Evolutionary conservation across 495 filamentous ascomycete species (phyloP).

Genomic region (Penicillium cinerascens): DNA sequence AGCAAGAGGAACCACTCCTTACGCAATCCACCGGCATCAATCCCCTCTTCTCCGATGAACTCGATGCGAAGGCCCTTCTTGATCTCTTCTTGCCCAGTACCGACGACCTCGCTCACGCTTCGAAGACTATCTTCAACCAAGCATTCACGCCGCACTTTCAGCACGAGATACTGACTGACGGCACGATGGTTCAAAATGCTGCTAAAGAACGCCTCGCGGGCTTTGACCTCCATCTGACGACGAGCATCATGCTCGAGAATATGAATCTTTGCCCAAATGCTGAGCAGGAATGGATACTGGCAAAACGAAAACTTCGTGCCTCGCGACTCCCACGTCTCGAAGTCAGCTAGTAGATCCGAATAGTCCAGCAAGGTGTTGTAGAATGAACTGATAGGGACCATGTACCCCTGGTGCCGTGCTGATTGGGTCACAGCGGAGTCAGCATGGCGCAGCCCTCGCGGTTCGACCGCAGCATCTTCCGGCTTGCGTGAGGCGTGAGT

Average conservation of each 20-base stretch:
- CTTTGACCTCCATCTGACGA: conserved; percentile 87
- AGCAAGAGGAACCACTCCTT: conserved; percentile 97
- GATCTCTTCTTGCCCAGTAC: conserved; percentile 78
- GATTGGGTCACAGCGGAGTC: conserved; percentile 33
- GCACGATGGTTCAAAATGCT: conserved; percentile 73
- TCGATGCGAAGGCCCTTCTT: conserved; percentile 90
- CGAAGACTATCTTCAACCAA: conserved; percentile 88
- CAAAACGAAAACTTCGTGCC: conserved; percentile 81
- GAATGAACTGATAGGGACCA: conserved; percentile 77
- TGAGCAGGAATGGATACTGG: conserved; percentile 91
- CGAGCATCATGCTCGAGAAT: conserved; percentile 89
- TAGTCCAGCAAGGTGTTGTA: conserved; percentile 87
- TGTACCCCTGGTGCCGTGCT: conserved; percentile 53
- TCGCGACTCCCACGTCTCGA: conserved; percentile 80
- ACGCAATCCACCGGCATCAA: conserved; percentile 85
- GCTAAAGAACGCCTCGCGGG: conserved; percentile 87
- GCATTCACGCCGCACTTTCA: conserved; percentile 81
- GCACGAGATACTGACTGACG: conserved; percentile 74
- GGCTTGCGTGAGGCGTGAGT: conserved; percentile 36
- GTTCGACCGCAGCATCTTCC: conserved; percentile 21
- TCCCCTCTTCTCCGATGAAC: conserved; percentile 85
- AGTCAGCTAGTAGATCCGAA: conserved; percentile 81
- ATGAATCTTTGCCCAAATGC: conserved; percentile 89
- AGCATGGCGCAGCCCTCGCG: conserved; percentile 7
- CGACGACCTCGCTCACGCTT: conserved; percentile 82